Conservation (phyloP, 2,329 filamentous ascomycete species). For the Talaromyces sp. region DNA sequence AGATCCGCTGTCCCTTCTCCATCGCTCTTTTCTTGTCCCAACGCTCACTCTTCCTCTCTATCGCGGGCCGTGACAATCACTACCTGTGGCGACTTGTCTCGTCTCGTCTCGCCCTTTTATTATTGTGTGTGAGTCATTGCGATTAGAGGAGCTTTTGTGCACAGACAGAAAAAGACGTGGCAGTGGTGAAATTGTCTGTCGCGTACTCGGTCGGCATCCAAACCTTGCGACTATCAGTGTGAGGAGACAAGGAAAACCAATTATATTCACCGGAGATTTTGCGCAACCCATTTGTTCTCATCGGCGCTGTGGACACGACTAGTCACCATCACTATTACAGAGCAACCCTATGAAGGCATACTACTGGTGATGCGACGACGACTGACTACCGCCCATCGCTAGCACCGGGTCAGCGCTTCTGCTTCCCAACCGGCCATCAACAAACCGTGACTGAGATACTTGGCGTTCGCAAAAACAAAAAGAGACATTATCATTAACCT, state of each 20-base stretch:
- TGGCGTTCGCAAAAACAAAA: not conserved
- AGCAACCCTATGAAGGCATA: not conserved
- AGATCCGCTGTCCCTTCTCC: not conserved
- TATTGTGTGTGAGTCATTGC: not conserved
- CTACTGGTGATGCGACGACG: slow-evolving; percentile 17
- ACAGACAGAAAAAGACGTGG: slow-evolving; percentile 6
- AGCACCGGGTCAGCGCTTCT: slow-evolving; percentile 17
- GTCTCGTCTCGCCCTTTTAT: not conserved
- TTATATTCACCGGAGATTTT: not conserved
- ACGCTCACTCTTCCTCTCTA: slow-evolving; percentile 2
- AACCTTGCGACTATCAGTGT: not conserved
- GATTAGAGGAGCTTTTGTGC: not conserved
- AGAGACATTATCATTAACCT: not conserved
- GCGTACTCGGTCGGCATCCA: slow-evolving; percentile 13
- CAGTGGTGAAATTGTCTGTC: slow-evolving; percentile 5
- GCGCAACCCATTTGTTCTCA: not conserved
- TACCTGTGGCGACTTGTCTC: not conserved
- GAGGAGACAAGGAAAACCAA: not conserved
- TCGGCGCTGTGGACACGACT: not conserved
- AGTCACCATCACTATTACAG: slow-evolving; percentile 3
- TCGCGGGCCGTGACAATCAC: not conserved
- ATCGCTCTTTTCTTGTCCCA: slow-evolving; percentile 1
- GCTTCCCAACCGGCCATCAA: slow-evolving; percentile 2
- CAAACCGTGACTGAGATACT: not conserved
- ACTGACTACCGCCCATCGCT: slow-evolving; percentile 17